Conservation (phyloP, 345 rosid genomes). For the Syzygium aqueum region DNA sequence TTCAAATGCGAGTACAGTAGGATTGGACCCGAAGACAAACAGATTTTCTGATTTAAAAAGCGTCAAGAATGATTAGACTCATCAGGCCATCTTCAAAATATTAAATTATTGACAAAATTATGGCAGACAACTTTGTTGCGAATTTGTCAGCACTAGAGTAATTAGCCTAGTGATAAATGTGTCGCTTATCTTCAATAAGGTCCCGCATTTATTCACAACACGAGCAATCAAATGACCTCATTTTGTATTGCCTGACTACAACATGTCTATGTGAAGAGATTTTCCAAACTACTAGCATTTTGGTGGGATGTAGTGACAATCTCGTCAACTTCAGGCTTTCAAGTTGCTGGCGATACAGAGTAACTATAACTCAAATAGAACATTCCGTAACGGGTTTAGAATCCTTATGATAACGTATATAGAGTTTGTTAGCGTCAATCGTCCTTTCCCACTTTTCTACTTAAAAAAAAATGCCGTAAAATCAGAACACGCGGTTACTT, state of each 20-base stretch:
- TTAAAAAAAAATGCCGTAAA: not conserved
- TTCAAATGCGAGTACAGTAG: not conserved
- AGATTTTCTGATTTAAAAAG: not conserved
- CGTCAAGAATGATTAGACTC: not conserved
- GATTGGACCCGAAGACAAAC: not conserved
- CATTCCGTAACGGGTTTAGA: rapidly evolving
- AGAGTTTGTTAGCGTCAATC: rapidly evolving
- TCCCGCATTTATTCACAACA: not conserved
- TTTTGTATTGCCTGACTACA: no score
- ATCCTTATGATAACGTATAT: not conserved
- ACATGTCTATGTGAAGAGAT: not conserved
- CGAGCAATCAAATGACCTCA: not conserved
- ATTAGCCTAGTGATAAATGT: not conserved
- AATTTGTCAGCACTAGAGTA: not conserved
- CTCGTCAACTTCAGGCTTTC: rapidly evolving
- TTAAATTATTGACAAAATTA: not conserved
- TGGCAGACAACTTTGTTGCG: not conserved
- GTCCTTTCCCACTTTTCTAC: rapidly evolving
- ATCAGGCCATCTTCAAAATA: not conserved
- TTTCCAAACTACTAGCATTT: rapidly evolving
- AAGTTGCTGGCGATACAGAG: rapidly evolving
- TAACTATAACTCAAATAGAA: rapidly evolving
- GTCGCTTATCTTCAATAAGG: not conserved
- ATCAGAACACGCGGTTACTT: not conserved
- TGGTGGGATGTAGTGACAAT: not conserved